phyloP scores from a whole-genome alignment of 2,329 filamentous ascomycete species.

The Ascochyta clinopodiicola region DNA sequence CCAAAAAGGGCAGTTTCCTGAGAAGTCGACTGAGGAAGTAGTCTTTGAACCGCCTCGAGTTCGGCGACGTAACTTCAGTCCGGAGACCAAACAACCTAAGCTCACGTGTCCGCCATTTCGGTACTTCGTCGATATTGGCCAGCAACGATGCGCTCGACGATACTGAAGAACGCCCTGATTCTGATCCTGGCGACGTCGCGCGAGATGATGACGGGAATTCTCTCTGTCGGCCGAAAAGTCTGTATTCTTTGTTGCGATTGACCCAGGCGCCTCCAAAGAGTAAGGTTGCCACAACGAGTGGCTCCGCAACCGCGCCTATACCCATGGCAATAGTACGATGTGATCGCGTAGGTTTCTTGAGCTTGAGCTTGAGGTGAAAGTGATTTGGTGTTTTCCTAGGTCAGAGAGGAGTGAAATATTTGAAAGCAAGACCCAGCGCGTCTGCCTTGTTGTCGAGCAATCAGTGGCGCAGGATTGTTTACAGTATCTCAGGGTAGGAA shows the following conservation, averaged over 20 bases:
- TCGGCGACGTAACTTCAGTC: slow-evolving; percentile 63
- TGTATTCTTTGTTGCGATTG: slow-evolving; percentile 59
- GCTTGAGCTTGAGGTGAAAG: background rate
- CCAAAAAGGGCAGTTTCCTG: slow-evolving; percentile 72
- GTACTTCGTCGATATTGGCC: slow-evolving; percentile 46
- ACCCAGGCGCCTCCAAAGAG: slow-evolving; percentile 68
- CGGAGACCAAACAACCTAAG: slow-evolving; percentile 56
- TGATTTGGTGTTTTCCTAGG: background rate
- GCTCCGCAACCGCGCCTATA: slow-evolving; percentile 65
- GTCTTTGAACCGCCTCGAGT: slow-evolving; percentile 66
- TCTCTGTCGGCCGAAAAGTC: slow-evolving; percentile 41
- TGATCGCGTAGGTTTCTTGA: background rate
- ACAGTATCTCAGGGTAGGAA: background rate
- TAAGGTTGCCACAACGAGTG: slow-evolving; percentile 65
- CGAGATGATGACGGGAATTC: slow-evolving; percentile 32
- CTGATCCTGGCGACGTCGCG: slow-evolving; percentile 48
- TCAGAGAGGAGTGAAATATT: no score
- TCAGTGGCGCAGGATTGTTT: slow-evolving; percentile 2
- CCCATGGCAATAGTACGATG: slow-evolving; percentile 53
- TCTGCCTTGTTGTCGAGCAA: background rate
- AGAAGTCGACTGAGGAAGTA: slow-evolving; percentile 69
- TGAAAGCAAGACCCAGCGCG: background rate
- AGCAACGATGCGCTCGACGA: slow-evolving; percentile 53
- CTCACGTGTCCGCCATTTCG: slow-evolving; percentile 59
- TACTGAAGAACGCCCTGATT: slow-evolving; percentile 51